Evolutionary conservation across 2,329 filamentous ascomycete genomes (phyloP), one percentile per base, ranked within the genome.

Genomic region (Colletotrichum australisinense): DNA sequence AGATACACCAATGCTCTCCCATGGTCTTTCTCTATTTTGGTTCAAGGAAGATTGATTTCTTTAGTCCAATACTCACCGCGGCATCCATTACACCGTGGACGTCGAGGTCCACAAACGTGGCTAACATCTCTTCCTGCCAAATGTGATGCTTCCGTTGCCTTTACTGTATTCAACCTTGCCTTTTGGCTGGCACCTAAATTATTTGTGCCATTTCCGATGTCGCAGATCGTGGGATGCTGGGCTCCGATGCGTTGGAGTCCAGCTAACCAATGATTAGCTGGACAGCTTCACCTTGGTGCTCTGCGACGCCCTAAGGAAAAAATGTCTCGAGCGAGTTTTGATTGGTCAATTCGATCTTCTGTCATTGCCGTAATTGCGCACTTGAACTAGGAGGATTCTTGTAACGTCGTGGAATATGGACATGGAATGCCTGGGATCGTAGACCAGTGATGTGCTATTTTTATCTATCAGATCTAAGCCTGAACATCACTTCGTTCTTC

Each of bases 11-110:
- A 63, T 64, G 83, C 84, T 85, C 83, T 87, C 79, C 91, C 84
- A 87, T 94, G 92, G 92, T 92, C 86, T 88, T 87, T 91, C 90
- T 93, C 93, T 93, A 94, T 95, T 95, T 95, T 94, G 90, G 91
- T 90, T 88, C 88, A 86, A 95, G 93, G 93, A 88, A 95, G 90
- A 95, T 86, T 57, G 76, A 84, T 91, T 59, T 60, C 57, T 38
- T 63, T 38, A 70, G 56, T 88, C 87, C 83, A 83, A 84, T 91
- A 94, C 92, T 94, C 92, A 94, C 91, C 91, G 88, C 89, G 86
- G 86, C 88, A 87, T 87, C 85, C 79, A 76, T 73, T 77, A 77
- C 83, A 81, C 78, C 79, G 84, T 93, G 90, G 89, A 86, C 88
- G 87, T 86, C 83, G 88, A 86, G 92, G 91, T 94, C 93, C 92